Evolutionary conservation across 2,329 filamentous ascomycete species (phyloP), one percentile per base, ranked within the genome.

Genomic region (Monilinia fructigena): DNA sequence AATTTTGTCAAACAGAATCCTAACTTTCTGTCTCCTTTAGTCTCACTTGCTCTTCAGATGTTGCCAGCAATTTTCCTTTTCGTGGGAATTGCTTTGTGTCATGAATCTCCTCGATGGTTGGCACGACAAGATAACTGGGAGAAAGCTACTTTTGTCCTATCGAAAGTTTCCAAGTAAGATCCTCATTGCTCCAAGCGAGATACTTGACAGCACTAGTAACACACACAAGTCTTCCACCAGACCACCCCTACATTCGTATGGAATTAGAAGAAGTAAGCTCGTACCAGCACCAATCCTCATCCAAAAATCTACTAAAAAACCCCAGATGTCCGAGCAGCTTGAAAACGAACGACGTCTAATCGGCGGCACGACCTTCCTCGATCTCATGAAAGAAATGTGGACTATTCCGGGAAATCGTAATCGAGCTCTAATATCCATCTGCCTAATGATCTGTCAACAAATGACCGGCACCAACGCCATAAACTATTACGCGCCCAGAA

Each of bases 61-160:
- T 78, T 90, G 4, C 88, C 89, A 0, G 87, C 88, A 1, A 70
- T 89, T 66, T 81, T 86, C 40, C 80, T 91, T 18, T 79, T 88
- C 40, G 42, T 79, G 20, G 85, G 86, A 70, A 89, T 91, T 82
- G 74, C 84, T 1, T 75, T 88, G 61, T 88, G 86, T 73, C 80
- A 81, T 14, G 82, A 84, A 70, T 89, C 86, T 8, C 88, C 88
- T 18, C 83, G 89, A 70, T 91, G 85, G 84, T 82, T 89, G 31
- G 89, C 88, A 31, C 85, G 86, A 70, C 82, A 86, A 72, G 87
- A 90, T 71, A 82, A 87, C 69, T 90, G 87, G 87, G 88, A 91
- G 68, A 80, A 84, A 52, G 85, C 88, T 1, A 83, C 82, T 3
- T 68, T 67, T 0, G 82, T 86, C 23, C 81, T 92, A 8, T 80